phyloP scores from a whole-genome alignment of 768 basidiomycete species.

The Leccinellum albellum region DNA sequence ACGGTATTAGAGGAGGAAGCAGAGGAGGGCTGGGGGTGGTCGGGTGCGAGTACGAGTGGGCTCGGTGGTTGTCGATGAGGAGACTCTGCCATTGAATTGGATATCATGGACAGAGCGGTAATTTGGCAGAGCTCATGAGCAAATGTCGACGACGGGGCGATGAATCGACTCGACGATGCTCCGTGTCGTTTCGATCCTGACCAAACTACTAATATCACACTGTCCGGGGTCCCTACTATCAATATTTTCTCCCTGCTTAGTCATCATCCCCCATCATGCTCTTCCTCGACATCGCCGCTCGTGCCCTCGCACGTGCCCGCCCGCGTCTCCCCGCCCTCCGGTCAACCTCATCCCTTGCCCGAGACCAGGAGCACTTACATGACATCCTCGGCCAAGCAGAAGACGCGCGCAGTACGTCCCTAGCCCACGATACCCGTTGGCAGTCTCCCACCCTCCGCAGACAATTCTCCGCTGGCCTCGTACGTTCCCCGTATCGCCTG shows the following conservation, averaged over 20 bases:
- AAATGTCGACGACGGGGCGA: not conserved
- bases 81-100: slow-evolving; percentile 28
- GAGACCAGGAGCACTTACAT: slow-evolving; percentile 22
- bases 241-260: not conserved
- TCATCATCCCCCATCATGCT: slow-evolving; percentile 8
- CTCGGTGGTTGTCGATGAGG: slow-evolving; percentile 60
- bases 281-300: slow-evolving; percentile 7
- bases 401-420: slow-evolving; percentile 12
- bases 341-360: slow-evolving; percentile 17
- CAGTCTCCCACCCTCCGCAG: slow-evolving; percentile 24
- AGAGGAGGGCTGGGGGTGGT: slow-evolving; percentile 35
- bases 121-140: slow-evolving; percentile 4
- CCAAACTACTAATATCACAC: not conserved
- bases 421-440: slow-evolving; percentile 19
- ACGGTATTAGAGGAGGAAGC: slow-evolving; percentile 69
- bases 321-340: not conserved
- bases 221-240: not conserved
- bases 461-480: slow-evolving; percentile 23
- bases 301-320: slow-evolving; percentile 10
- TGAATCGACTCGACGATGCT: not conserved
- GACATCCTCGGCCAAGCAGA: slow-evolving; percentile 26
- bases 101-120: slow-evolving; percentile 8
- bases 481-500: not conserved
- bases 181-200: slow-evolving; percentile 4
- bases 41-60: slow-evolving; percentile 75